phyloP scores from a whole-genome alignment of 176 grass and related monocot species.

The Aegilops longissima region DNA sequence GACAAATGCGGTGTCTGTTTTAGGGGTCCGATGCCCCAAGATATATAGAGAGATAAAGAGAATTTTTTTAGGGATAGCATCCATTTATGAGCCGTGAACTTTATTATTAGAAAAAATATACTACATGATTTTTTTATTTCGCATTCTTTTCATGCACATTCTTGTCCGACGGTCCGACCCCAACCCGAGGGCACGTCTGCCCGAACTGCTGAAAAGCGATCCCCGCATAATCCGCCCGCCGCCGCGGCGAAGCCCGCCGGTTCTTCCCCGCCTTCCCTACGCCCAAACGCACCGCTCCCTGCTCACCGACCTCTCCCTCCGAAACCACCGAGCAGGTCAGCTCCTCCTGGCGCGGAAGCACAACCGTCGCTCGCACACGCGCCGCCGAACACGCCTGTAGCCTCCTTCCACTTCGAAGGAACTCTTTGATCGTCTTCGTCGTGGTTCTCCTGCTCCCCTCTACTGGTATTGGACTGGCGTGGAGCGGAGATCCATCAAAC shows the following conservation, averaged over 20 bases:
- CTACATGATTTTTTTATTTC: too few species aligned
- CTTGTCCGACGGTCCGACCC: too few species aligned
- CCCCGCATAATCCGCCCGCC: neutral
- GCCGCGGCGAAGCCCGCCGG: neutral
- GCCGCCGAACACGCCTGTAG: neutral
- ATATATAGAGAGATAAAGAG: too few species aligned
- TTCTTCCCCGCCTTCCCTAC: neutral
- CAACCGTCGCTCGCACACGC: neutral
- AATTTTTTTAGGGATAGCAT: too few species aligned
- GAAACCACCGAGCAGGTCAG: neutral
- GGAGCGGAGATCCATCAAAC: conserved; percentile 1
- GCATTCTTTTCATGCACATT: too few species aligned
- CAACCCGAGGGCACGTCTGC: too few species aligned
- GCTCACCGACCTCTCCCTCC: neutral
- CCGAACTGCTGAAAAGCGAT: too few species aligned
- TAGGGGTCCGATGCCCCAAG: too few species aligned
- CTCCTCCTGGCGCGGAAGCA: neutral
- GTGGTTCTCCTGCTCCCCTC: neutral
- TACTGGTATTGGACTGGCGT: neutral
- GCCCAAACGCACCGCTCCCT: neutral
- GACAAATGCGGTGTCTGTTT: too few species aligned
- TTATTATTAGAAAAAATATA: too few species aligned
- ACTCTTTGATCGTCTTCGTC: neutral
- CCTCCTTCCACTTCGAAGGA: conserved; percentile 7
- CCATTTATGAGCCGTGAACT: too few species aligned